A percentile compares a stretch with the other conserved stretches of the same genome.
Evolutionary conservation across 2,329 filamentous ascomycete species (phyloP).

Genomic region (Cordyceps javanica): DNA sequence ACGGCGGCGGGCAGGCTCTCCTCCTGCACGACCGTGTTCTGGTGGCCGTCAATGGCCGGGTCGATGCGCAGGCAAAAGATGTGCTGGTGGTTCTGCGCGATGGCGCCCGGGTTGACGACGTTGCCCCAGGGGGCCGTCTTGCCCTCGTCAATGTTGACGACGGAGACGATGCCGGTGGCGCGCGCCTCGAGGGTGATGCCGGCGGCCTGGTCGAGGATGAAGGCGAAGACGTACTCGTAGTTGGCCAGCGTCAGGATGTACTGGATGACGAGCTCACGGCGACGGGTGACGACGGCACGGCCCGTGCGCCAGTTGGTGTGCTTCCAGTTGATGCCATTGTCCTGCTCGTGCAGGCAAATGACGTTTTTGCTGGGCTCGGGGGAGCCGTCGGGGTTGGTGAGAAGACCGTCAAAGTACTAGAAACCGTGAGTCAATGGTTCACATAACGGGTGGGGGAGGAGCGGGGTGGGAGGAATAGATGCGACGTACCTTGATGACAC

Average conservation of each 20-base stretch:
- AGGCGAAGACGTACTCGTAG: conserved; percentile 48
- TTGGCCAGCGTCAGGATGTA: conserved; percentile 58
- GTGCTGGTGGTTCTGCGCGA: conserved; percentile 63
- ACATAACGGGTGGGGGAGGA: too few relatives aligned
- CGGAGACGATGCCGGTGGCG: conserved; percentile 37
- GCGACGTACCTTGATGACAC: conserved; percentile 43
- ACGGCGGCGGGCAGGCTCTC: conserved; percentile 39
- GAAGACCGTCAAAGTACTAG: conserved; percentile 31
- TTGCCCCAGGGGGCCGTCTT: conserved; percentile 51
- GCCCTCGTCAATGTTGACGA: conserved; percentile 46
- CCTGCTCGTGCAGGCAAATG: conserved; percentile 29
- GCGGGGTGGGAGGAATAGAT: too few relatives aligned
- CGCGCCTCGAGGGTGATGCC: conserved; percentile 26
- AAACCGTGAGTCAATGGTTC: background rate
- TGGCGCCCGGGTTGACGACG: conserved; percentile 51
- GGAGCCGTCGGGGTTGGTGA: conserved; percentile 23
- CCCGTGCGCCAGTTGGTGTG: conserved; percentile 54
- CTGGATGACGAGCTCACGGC: conserved; percentile 52
- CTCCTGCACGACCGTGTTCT: conserved; percentile 45
- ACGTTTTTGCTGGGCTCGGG: conserved; percentile 39
- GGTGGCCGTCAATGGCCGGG: conserved; percentile 53
- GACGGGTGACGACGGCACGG: conserved; percentile 47
- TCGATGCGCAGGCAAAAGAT: conserved; percentile 59
- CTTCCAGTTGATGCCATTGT: conserved; percentile 53
- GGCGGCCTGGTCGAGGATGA: conserved; percentile 48